These are phyloP conservation scores for Monosporozyma aerobia DNA, from an alignment of 805 yeast species.

Conservation along the genomic window DNA sequence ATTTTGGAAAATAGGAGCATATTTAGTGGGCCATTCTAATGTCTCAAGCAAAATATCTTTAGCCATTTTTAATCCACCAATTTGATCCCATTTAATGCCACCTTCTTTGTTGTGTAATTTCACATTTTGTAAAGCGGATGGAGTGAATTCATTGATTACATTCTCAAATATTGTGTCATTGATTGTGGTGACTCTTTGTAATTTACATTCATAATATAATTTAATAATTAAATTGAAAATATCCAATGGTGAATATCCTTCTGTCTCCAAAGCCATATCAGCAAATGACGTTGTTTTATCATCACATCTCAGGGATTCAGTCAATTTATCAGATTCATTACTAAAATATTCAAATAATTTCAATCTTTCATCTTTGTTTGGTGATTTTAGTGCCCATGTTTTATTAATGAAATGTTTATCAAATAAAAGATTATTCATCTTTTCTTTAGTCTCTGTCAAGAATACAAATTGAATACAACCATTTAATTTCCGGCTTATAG, in stretches of 20 bases:
- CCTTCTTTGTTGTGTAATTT: constrained; percentile 48
- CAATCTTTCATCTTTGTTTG: constrained; percentile 54
- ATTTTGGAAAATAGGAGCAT: constrained; percentile 86
- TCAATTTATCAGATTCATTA: constrained; percentile 4
- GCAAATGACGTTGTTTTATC: constrained; percentile 29
- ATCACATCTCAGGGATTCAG: neutral
- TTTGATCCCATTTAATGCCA: constrained; percentile 65
- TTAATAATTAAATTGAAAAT: constrained; percentile 63
- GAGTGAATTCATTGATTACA: constrained; percentile 63
- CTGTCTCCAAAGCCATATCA: constrained; percentile 62
- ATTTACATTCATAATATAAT: constrained; percentile 42
- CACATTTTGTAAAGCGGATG: constrained; percentile 78
- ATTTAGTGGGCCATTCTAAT: constrained; percentile 93
- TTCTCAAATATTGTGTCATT: constrained; percentile 31
- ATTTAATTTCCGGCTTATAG: constrained; percentile 23
- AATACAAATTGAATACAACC: constrained; percentile 50
- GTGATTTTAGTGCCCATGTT: constrained; percentile 51
- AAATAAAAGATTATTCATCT: constrained; percentile 50
- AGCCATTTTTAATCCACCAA: constrained; percentile 79
- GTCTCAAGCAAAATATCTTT: constrained; percentile 75
- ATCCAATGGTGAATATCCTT: constrained; percentile 85
- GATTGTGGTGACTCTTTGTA: neutral
- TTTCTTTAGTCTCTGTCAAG: constrained; percentile 54
- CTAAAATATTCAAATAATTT: constrained; percentile 37
- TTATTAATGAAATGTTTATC: constrained; percentile 67